Evolutionary conservation across 768 basidiomycete genomes (phyloP).

Genomic region (Hysterangium stoloniferum): DNA sequence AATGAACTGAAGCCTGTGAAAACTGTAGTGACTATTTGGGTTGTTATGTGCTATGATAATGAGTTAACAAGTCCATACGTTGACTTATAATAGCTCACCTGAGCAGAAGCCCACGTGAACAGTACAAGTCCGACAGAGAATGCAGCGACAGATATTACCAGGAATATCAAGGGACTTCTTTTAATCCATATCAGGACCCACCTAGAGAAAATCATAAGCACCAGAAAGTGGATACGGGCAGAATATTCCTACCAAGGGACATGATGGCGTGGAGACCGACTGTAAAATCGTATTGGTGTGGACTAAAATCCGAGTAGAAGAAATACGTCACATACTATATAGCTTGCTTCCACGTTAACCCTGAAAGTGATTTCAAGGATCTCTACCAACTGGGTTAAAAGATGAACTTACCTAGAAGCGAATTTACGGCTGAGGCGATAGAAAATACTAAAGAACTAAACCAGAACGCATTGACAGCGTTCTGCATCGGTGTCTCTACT

Average conservation of each 20-base stretch:
- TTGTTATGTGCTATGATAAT: constrained; percentile 40
- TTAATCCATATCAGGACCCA: constrained; percentile 87
- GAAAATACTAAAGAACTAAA: constrained; percentile 70
- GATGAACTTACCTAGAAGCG: constrained; percentile 38
- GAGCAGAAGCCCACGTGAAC: constrained; percentile 66
- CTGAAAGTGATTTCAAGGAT: background rate
- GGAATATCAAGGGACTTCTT: constrained; percentile 72
- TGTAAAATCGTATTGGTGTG: constrained; percentile 22
- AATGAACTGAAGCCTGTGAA: constrained; percentile 69
- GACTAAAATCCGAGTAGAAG: constrained; percentile 14
- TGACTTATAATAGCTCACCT: constrained; percentile 34
- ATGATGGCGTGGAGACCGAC: constrained; percentile 67
- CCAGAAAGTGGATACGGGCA: background rate
- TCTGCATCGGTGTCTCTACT: constrained; percentile 29
- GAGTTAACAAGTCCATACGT: constrained; percentile 14
- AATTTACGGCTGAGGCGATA: constrained; percentile 71
- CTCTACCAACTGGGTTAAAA: background rate
- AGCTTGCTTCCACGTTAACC: constrained; percentile 73
- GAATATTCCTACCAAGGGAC: constrained; percentile 46
- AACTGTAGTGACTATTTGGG: constrained; percentile 66
- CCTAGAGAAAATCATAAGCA: background rate
- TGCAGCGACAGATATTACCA: constrained; percentile 76
- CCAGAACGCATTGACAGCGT: constrained; percentile 66
- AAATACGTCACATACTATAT: constrained; percentile 58
- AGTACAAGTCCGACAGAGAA: constrained; percentile 74